Conservation (phyloP, 2,329 filamentous ascomycete species). For the Penicillium sp. region DNA sequence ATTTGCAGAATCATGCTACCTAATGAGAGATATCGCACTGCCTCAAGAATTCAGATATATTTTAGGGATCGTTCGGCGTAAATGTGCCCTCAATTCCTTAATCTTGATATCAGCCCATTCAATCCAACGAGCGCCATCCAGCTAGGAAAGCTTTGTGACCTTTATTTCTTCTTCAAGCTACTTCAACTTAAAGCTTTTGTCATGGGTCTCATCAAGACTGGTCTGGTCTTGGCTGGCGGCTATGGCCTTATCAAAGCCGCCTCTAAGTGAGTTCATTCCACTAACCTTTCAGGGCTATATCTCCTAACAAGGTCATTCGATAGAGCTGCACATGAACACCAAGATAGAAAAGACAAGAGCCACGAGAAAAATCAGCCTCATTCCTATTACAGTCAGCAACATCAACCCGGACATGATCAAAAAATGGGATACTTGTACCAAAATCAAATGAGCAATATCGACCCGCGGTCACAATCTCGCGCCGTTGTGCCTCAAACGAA, state of each 20-base stretch:
- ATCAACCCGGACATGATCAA: neutral
- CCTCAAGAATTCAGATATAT: neutral
- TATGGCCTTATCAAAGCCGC: conserved; percentile 10
- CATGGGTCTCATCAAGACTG: conserved; percentile 11
- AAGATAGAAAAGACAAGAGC: conserved; percentile 10
- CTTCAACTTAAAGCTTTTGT: no score
- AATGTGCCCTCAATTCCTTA: neutral
- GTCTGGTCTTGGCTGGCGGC: conserved; percentile 1
- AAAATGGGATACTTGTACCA: conserved; percentile 2
- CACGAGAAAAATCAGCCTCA: neutral
- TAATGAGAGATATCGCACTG: neutral
- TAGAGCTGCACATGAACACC: conserved; percentile 10
- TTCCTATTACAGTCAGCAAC: neutral
- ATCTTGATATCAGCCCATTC: neutral
- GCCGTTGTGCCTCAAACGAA: neutral
- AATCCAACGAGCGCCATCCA: neutral
- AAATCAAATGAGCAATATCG: neutral
- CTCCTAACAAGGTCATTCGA: neutral
- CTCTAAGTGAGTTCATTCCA: conserved; percentile 6
- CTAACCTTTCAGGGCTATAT: neutral
- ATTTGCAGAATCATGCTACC: neutral
- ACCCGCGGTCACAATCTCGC: neutral
- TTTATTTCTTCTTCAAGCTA: neutral
- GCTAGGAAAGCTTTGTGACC: neutral
- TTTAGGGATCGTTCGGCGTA: neutral